These are phyloP conservation scores for Fusarium longipes DNA, from an alignment of 2,329 filamentous ascomycete genomes.

Conservation along the genomic window DNA sequence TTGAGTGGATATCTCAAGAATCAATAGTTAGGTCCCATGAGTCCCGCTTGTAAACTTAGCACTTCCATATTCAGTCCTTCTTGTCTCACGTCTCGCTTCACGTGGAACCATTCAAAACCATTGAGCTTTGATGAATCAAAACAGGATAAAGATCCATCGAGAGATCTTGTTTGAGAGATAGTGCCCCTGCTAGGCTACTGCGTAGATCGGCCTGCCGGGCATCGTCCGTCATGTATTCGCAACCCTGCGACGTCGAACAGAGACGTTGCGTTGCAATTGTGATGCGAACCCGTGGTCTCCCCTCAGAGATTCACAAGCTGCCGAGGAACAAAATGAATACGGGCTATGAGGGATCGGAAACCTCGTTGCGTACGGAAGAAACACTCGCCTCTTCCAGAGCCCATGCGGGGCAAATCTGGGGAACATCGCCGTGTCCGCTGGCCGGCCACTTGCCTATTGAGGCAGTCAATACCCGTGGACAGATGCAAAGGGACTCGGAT, in stretches of 20 bases:
- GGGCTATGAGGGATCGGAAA: slow-evolving; percentile 11
- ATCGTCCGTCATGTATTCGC: slow-evolving; percentile 29
- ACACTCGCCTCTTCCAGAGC: slow-evolving; percentile 18
- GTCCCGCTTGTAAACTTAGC: slow-evolving; percentile 6
- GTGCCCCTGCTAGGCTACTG: slow-evolving; percentile 27
- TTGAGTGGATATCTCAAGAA: neutral
- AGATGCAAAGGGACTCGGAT: slow-evolving; percentile 45
- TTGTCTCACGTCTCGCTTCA: neutral
- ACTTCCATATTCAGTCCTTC: slow-evolving; percentile 8
- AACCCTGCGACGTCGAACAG: slow-evolving; percentile 28
- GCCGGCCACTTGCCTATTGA: slow-evolving; percentile 44
- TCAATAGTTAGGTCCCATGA: neutral
- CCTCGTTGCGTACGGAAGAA: slow-evolving; percentile 7
- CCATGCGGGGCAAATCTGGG: slow-evolving; percentile 48
- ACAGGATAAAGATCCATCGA: slow-evolving; percentile 10
- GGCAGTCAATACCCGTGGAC: slow-evolving; percentile 42
- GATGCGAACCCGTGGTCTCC: slow-evolving; percentile 27
- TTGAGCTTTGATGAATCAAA: slow-evolving; percentile 26
- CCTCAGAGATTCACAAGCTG: slow-evolving; percentile 43
- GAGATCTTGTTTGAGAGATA: neutral
- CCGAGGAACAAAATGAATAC: slow-evolving; percentile 39
- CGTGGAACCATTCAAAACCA: neutral
- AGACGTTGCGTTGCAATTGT: neutral
- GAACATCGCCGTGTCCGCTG: slow-evolving; percentile 37
- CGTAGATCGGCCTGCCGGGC: slow-evolving; percentile 31